These are phyloP conservation scores for Protomyces lactucae-debilis DNA, from an alignment of 1,139 yeast genomes.

Conservation along the genomic window DNA sequence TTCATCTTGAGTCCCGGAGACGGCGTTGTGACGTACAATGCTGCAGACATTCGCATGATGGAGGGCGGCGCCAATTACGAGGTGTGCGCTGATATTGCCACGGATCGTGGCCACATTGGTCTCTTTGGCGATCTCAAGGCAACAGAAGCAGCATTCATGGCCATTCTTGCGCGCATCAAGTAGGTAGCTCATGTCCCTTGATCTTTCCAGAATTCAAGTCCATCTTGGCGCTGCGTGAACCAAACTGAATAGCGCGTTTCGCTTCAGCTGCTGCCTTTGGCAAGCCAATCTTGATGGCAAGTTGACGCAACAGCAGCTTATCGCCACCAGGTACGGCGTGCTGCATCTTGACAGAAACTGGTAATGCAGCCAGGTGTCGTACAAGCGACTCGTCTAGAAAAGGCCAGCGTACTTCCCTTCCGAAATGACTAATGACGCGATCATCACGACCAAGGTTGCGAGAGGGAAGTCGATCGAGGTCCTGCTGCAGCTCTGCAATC, in stretches of 20 bases:
- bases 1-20: constrained; percentile 87
- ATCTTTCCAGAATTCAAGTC: constrained; percentile 63
- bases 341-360: constrained; percentile 39
- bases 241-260: constrained; percentile 96
- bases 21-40: constrained; percentile 79
- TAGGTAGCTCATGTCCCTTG: constrained; percentile 7
- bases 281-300: constrained; percentile 52
- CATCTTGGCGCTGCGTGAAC: constrained; percentile 91
- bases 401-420: constrained; percentile 87
- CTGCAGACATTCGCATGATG: constrained; percentile 63
- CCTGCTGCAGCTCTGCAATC: constrained; percentile 56
- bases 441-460: constrained; percentile 90
- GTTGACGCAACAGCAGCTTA: constrained; percentile 58
- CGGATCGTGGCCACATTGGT: constrained; percentile 71
- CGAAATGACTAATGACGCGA: constrained; percentile 77
- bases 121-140: constrained; percentile 67
- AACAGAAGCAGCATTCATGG: constrained; percentile 5
- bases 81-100: constrained; percentile 57
- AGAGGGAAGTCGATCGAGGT: constrained; percentile 65
- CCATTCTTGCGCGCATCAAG: not conserved
- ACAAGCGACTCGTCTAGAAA: constrained; percentile 66
- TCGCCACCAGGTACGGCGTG: constrained; percentile 43
- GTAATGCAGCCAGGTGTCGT: constrained; percentile 43
- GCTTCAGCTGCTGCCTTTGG: constrained; percentile 62
- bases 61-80: constrained; percentile 28